A percentile compares a stretch with the other conserved stretches of the same genome.
Evolutionary conservation across 2,329 filamentous ascomycete species (phyloP).

Genomic region (Metarhizium album): DNA sequence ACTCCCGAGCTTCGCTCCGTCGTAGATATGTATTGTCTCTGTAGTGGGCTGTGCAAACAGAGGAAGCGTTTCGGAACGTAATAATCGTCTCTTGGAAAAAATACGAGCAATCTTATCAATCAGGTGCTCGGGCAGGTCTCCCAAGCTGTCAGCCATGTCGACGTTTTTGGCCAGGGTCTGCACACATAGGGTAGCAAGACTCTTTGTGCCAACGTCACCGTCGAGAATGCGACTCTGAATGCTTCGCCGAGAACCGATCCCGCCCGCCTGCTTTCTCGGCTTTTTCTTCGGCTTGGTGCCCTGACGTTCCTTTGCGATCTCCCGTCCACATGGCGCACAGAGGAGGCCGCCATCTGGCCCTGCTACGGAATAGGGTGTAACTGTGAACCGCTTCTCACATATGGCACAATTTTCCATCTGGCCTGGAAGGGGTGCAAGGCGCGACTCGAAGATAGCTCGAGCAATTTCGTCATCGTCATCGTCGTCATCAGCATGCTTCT

Average conservation of each 20-base stretch:
- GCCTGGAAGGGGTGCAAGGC: constrained; percentile 53
- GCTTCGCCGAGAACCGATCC: constrained; percentile 57
- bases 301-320: constrained; percentile 52
- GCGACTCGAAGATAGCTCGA: constrained; percentile 35
- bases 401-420: constrained; percentile 82
- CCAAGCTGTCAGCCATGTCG: constrained; percentile 49
- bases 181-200: constrained; percentile 52
- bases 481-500: constrained; percentile 25
- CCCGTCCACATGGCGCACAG: constrained; percentile 70
- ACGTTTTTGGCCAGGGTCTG: constrained; percentile 54
- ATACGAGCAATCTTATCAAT: constrained; percentile 50
- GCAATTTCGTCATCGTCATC: constrained; percentile 42
- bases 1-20: constrained; percentile 52
- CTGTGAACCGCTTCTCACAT: constrained; percentile 82
- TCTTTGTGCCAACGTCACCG: constrained; percentile 59
- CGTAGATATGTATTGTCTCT: constrained; percentile 45
- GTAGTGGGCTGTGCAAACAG: constrained; percentile 45
- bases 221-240: constrained; percentile 78
- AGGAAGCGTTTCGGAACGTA: constrained; percentile 42
- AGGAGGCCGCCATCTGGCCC: constrained; percentile 79
- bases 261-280: constrained; percentile 38
- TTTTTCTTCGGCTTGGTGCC: constrained; percentile 26
- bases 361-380: constrained; percentile 77
- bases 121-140: constrained; percentile 42
- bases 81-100: constrained; percentile 48